phyloP scores from a whole-genome alignment of 352 stramenopile genomes.

The Blastocystis sp. region DNA sequence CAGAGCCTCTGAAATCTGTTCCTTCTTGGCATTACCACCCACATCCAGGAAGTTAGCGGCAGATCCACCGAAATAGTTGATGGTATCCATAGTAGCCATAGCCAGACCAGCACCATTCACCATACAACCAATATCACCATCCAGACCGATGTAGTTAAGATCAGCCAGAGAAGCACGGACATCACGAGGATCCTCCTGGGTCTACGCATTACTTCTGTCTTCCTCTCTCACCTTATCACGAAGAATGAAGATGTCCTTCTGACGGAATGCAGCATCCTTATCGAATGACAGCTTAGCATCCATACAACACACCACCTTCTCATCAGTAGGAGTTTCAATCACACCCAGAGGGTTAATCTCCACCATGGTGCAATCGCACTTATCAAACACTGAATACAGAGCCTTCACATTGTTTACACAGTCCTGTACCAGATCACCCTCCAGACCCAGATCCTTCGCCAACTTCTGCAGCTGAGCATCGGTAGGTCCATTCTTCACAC shows the following conservation, averaged over 20 bases:
- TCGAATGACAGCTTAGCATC: constrained; percentile 99
- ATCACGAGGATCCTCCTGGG: constrained; percentile 88
- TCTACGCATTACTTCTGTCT: constrained; percentile 63
- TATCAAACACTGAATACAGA: constrained; percentile 91
- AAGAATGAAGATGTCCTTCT: constrained; percentile 83
- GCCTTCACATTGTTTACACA: constrained; percentile 66
- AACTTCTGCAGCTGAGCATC: constrained; percentile 74
- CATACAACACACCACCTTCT: constrained; percentile 82
- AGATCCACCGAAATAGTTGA: constrained; percentile 89
- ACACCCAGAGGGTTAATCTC: constrained; percentile 87
- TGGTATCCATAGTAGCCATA: constrained; percentile 99
- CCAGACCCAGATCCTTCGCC: constrained; percentile 72
- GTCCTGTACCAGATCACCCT: constrained; percentile 64
- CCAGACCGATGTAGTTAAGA: constrained; percentile 98
- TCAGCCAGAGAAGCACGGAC: constrained; percentile 83
- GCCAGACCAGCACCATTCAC: constrained; percentile 95
- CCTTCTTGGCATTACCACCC: constrained; percentile 83
- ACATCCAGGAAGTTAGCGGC: constrained; percentile 98
- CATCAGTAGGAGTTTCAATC: constrained; percentile 74
- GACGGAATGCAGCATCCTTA: constrained; percentile 91
- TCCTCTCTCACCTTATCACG: constrained; percentile 70
- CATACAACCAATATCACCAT: constrained; percentile 97
- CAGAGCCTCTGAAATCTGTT: constrained; percentile 80
- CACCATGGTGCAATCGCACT: constrained; percentile 85
- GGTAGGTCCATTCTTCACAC: constrained; percentile 83